phyloP scores from a whole-genome alignment of 805 yeast species.

The Saccharomycopsis oosterbeekiorum region DNA sequence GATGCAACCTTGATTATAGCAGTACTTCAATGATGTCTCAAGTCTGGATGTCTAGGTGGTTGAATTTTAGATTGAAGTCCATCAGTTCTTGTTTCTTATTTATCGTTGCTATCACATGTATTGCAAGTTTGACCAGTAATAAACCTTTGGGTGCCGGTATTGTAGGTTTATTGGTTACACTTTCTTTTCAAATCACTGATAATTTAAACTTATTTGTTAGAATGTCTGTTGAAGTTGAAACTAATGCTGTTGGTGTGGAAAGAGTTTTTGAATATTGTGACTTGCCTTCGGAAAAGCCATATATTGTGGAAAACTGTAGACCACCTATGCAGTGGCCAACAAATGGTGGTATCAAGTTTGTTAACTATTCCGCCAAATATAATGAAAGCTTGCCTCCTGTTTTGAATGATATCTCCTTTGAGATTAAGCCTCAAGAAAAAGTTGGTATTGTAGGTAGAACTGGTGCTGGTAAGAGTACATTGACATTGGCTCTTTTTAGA shows the following conservation, averaged over 20 bases:
- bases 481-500: conserved; percentile 52
- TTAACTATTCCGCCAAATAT: conserved; percentile 47
- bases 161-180: conserved; percentile 57
- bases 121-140: conserved; percentile 32
- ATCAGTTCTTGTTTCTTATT: conserved; percentile 38
- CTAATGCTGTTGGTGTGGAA: conserved; percentile 57
- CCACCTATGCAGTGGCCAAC: conserved; percentile 47
- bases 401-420: conserved; percentile 36
- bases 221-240: conserved; percentile 52
- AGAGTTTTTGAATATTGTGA: conserved; percentile 53
- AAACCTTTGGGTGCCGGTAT: conserved; percentile 45
- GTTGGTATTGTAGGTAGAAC: conserved; percentile 71
- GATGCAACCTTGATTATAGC: conserved; percentile 38
- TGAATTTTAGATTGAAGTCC: conserved; percentile 49
- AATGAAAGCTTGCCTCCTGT: conserved; percentile 52
- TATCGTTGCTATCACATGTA: conserved; percentile 42
- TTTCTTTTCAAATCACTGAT: conserved; percentile 47
- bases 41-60: conserved; percentile 47
- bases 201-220: conserved; percentile 49
- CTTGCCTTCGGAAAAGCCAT: conserved; percentile 37
- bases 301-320: conserved; percentile 34
- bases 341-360: conserved; percentile 40
- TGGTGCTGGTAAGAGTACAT: conserved; percentile 65
- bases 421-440: conserved; percentile 46
- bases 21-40: conserved; percentile 29